These are phyloP conservation scores for Penicillium longicatenatum DNA, from an alignment of 495 filamentous ascomycete species.

Conservation along the genomic window DNA sequence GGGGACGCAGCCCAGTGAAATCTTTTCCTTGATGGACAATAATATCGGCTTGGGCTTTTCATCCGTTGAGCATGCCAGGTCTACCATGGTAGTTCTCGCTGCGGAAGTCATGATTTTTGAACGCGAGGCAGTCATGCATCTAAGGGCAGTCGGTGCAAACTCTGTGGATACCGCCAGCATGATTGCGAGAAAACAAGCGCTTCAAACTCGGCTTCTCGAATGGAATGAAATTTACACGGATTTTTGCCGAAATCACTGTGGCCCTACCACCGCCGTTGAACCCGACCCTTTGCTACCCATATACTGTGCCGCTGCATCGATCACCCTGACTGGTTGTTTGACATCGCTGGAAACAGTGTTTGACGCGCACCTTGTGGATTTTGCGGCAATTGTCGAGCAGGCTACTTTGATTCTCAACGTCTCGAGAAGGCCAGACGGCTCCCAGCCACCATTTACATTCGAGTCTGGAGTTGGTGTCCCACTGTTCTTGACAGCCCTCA, in stretches of 20 bases:
- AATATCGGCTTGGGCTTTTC: slow-evolving; percentile 2
- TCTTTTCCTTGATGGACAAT: slow-evolving; percentile 10
- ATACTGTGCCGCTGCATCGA: slow-evolving; percentile 13
- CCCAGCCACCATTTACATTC: slow-evolving; percentile 34
- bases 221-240: slow-evolving; percentile 16
- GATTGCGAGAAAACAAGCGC: slow-evolving; percentile 7
- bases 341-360: slow-evolving; percentile 16
- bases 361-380: slow-evolving; percentile 25
- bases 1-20: slow-evolving; percentile 14
- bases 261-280: neutral
- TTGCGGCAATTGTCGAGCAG: slow-evolving; percentile 32
- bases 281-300: slow-evolving; percentile 17
- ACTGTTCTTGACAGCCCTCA: slow-evolving; percentile 28
- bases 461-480: slow-evolving; percentile 30
- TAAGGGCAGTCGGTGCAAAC: neutral
- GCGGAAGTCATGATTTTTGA: slow-evolving; percentile 27
- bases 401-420: slow-evolving; percentile 18
- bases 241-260: neutral
- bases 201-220: slow-evolving; percentile 7
- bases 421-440: slow-evolving; percentile 21
- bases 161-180: slow-evolving; percentile 5
- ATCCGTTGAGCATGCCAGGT: slow-evolving; percentile 22
- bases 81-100: slow-evolving; percentile 13
- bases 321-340: slow-evolving; percentile 16
- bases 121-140: slow-evolving; percentile 12